These are phyloP conservation scores for Lyophyllum shimeji DNA, from an alignment of 768 basidiomycete genomes.

Conservation along the genomic window DNA sequence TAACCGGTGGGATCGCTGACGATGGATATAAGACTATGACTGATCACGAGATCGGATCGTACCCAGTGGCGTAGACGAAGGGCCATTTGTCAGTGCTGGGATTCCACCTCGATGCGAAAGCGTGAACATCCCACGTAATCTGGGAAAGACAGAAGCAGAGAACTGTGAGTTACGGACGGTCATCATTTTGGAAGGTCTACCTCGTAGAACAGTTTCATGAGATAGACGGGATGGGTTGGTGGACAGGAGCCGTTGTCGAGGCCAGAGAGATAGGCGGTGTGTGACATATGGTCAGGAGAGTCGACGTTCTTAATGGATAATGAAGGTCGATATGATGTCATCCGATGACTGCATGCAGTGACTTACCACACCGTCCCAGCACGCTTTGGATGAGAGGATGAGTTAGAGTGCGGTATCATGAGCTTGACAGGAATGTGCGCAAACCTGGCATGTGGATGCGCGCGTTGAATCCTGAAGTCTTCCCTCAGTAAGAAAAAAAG, in stretches of 20 bases:
- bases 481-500: neutral
- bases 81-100: constrained; percentile 34
- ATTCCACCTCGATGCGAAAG: constrained; percentile 34
- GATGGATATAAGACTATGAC: neutral
- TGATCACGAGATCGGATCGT: neutral
- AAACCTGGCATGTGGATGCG: constrained; percentile 35
- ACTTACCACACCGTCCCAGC: constrained; percentile 40
- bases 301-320: constrained; percentile 33
- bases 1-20: constrained; percentile 52
- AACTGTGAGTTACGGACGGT: too few relatives aligned
- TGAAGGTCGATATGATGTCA: neutral
- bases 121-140: constrained; percentile 40
- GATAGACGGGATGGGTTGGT: constrained; percentile 30
- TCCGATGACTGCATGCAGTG: neutral
- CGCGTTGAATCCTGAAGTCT: constrained; percentile 30
- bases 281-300: constrained; percentile 35
- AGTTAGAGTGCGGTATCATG: neutral
- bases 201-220: constrained; percentile 43
- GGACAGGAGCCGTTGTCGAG: constrained; percentile 40
- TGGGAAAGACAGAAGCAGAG: constrained; percentile 2
- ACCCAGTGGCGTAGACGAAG: constrained; percentile 46
- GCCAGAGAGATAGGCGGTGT: constrained; percentile 31
- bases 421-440: neutral
- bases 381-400: constrained; percentile 21
- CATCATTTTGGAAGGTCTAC: constrained; percentile 10